A percentile compares a stretch with the other conserved stretches of the same genome.
Evolutionary conservation across 805 yeast genomes (phyloP).

Genomic region (Myxozyma geophila): DNA sequence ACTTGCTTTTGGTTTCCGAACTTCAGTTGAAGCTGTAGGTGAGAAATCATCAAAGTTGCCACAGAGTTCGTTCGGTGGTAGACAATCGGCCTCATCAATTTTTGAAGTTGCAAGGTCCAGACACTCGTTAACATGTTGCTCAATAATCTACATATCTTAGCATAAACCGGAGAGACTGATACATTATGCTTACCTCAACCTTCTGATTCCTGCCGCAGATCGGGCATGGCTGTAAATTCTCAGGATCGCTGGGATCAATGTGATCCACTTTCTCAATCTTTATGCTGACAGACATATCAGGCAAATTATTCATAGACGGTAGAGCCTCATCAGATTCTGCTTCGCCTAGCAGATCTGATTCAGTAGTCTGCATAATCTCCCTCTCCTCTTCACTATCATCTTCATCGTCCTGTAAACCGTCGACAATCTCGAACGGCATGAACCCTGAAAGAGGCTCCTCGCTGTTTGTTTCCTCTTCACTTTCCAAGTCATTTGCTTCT

Average conservation of each 20-base stretch:
- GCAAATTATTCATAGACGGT: no score
- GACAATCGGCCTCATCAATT: neutral
- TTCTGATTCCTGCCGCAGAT: slow-evolving; percentile 8
- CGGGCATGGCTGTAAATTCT: slow-evolving; percentile 8
- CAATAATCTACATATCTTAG: slow-evolving; percentile 1
- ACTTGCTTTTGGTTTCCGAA: neutral
- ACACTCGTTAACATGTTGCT: slow-evolving; percentile 17
- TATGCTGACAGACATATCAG: neutral
- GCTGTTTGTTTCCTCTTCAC: neutral
- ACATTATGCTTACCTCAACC: neutral
- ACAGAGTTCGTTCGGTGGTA: neutral
- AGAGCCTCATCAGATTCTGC: no score
- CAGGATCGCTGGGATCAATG: neutral
- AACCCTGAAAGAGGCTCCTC: neutral
- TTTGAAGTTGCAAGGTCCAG: slow-evolving; percentile 1
- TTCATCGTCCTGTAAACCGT: neutral
- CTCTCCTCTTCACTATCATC: neutral
- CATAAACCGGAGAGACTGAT: neutral
- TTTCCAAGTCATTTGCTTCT: no score
- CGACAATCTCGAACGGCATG: slow-evolving; percentile 11
- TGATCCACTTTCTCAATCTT: neutral
- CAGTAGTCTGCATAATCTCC: neutral
- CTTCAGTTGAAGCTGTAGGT: neutral
- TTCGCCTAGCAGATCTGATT: neutral
- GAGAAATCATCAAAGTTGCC: neutral